Base-by-base conservation (phyloP, 2,329 filamentous ascomycete genomes). In the Arthrobotrys musiformis region DNA sequence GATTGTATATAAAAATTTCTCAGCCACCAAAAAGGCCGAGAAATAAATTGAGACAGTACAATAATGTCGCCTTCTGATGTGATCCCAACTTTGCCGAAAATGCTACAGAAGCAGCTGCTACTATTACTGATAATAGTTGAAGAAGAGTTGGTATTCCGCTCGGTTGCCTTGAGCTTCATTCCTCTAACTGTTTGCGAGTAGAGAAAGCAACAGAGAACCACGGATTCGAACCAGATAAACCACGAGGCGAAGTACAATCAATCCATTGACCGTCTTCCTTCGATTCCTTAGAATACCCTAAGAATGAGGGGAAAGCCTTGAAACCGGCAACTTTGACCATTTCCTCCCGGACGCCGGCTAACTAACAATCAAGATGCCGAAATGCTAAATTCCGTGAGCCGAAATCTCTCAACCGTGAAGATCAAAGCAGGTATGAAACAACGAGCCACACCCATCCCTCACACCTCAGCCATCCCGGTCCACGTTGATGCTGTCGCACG, bases 371-470 rank as follows among this genome's bases (percentile, higher is more conserved):
- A 5, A 58, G 33, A 22, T 19, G 28, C 24, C 50, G 54, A 58
- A 40, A 17, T 28, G 24, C 8, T 50, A 30, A 52, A n/a, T 35
- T 33, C 50, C 50, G 28, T 35, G 22, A 44, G 13, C 40, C 56
- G 58, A 62, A 46, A 44, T 2, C 30, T n/a, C 19, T 26, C 19
- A 40, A n/a, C 11, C 15, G 24, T 19, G 30, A 40, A 26, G 9
- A 40, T 40, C 19, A 24, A n/a, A 40, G 54, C 54, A 58, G 54
- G 54, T 46, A 66, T 73, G 69, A 73, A 73, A 73, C 69, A 73
- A 56, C 61, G 69, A 73, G 69, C 69, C 69, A 73, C 69, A 73
- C 69, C 61, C 50, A 58, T 64, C 68, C 50, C 24, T 70, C 67
- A 26, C 54, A 62, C 37, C 22, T 30, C 40, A 61, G 13, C 48